Evolutionary conservation across 1,284 basidiomycete genomes (phyloP).

Genomic region (Cystobasidium sp.): DNA sequence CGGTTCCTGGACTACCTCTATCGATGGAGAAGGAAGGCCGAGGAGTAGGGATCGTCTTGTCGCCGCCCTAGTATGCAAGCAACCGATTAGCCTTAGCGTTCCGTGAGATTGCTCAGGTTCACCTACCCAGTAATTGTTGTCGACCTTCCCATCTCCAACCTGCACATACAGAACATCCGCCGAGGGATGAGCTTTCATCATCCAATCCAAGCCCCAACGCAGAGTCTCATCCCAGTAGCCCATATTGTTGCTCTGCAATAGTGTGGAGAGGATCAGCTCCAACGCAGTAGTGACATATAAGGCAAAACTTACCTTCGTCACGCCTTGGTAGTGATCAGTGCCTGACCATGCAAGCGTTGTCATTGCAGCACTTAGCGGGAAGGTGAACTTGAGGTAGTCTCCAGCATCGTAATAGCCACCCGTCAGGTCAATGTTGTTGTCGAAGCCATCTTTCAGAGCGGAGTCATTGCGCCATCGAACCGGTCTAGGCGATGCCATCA

Average conservation of each 20-base stretch:
- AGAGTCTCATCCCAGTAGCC: constrained; percentile 56
- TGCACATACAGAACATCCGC: constrained; percentile 76
- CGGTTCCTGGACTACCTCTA: constrained; percentile 77
- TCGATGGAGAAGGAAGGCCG: constrained; percentile 80
- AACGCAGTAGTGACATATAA: neutral
- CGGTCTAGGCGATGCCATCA: constrained; percentile 56
- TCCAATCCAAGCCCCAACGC: constrained; percentile 88
- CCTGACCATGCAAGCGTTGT: constrained; percentile 87
- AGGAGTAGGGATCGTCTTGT: constrained; percentile 72
- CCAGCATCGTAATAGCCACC: constrained; percentile 91
- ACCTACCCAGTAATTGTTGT: constrained; percentile 66
- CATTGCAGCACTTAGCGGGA: constrained; percentile 66
- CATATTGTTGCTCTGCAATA: constrained; percentile 16
- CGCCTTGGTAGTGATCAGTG: constrained; percentile 58
- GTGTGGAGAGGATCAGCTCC: neutral
- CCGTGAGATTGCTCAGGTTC: neutral
- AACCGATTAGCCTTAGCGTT: neutral
- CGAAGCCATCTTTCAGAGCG: constrained; percentile 73
- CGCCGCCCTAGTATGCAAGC: constrained; percentile 65
- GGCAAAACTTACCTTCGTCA: neutral
- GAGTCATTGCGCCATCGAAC: constrained; percentile 86
- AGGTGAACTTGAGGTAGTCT: constrained; percentile 38
- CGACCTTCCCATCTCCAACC: constrained; percentile 69
- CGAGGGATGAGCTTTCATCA: constrained; percentile 84
- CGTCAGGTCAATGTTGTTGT: constrained; percentile 73